Base-by-base conservation (phyloP, 257 asterid species). In the Handroanthus guayacan region DNA sequence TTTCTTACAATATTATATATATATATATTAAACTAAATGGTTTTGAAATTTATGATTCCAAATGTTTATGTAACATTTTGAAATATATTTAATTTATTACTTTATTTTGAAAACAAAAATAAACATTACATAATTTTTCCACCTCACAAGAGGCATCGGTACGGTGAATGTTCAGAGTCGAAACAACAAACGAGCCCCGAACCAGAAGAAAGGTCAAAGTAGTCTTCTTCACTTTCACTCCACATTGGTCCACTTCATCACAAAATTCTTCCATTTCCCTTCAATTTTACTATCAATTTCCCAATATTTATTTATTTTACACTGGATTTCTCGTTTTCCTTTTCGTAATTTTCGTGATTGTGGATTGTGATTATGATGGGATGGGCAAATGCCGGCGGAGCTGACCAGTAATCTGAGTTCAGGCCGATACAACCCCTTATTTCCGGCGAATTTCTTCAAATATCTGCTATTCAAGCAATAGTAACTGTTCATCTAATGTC, bases 401-500 rank as follows among this genome's bases (percentile, higher is more conserved):
- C 77, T 48, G 43, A 54, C 12, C 58, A 14, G 20, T 31, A 50
- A 45, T 13, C 67, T 1, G 79, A 20, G 31, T 13, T 57, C 16
- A 65, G 82, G 36, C 62, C 36, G 56, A 50, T 12, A 16, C 4
- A 43, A 36, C 57, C 58, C 25, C 75, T 41, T 6, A 9, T 62
- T 54, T 38, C 60, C 75, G 44, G 75, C 38, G 69, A 76, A 34
- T 65, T 47, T 66, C 20, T 8, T 60, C 41, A 12, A 43, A 11
- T 56, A 71, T 4, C 61, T 5, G 39, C 43, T 8, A 62, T 51
- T 41, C 39, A 56, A 11, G 9, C 38, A 5, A 72, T 77, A 76
- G 36, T 45, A 31, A 44, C 74, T 5, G 6, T 50, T 69, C 18
- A 41, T 75, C 60, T 80, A 31, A 89, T 91, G 93, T 85, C 85